Conservation (phyloP, 2,329 filamentous ascomycete genomes). For the Ceratocystis alfenasii region DNA sequence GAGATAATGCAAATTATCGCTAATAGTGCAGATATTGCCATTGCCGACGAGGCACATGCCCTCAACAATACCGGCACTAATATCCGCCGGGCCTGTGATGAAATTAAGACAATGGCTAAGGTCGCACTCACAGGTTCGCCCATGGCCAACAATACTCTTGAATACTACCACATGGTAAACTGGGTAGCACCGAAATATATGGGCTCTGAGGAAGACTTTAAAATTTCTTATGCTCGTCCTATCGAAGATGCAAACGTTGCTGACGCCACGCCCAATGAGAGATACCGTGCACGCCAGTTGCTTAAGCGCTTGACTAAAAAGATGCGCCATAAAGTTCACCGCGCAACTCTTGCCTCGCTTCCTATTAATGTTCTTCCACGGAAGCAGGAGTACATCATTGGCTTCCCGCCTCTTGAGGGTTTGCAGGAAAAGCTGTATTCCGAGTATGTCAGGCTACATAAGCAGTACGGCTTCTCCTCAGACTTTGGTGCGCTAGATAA, state of each 20-base stretch:
- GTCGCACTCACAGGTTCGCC: conserved; percentile 83
- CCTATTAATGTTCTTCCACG: conserved; percentile 50
- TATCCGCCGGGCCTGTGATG: conserved; percentile 41
- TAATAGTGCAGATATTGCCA: conserved; percentile 54
- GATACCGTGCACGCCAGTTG: conserved; percentile 50
- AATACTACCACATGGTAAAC: conserved; percentile 78
- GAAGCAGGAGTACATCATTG: conserved; percentile 75
- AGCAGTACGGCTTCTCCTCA: not conserved
- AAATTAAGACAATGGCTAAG: conserved; percentile 55
- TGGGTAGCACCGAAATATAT: conserved; percentile 76
- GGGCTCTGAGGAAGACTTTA: conserved; percentile 56
- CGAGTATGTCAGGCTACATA: conserved; percentile 30
- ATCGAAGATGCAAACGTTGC: conserved; percentile 59
- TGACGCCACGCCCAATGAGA: conserved; percentile 48
- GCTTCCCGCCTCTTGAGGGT: conserved; percentile 49
- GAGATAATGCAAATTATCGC: conserved; percentile 39
- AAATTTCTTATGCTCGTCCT: conserved; percentile 53
- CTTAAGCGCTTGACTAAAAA: conserved; percentile 59
- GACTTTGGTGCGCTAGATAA: conserved; percentile 31
- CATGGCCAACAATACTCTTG: conserved; percentile 67
- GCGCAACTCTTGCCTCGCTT: conserved; percentile 57
- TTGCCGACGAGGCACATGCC: conserved; percentile 75
- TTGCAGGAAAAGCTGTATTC: conserved; percentile 54
- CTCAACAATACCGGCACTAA: conserved; percentile 54
- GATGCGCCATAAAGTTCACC: conserved; percentile 65